Conservation (phyloP, 495 filamentous ascomycete genomes). For the Acidomyces sp. region DNA sequence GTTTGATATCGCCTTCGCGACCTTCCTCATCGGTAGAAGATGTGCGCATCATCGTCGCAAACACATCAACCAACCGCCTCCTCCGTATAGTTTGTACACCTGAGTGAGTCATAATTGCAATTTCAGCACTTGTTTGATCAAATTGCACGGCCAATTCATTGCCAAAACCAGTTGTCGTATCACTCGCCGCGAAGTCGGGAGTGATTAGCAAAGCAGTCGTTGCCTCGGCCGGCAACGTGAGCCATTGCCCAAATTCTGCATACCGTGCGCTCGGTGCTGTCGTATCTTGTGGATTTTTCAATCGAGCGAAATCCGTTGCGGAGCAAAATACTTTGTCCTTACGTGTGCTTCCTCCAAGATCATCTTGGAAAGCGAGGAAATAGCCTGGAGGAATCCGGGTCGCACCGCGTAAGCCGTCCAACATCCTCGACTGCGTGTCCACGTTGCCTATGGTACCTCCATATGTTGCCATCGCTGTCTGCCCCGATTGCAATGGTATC, state of each 20-base stretch:
- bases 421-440: slow-evolving; percentile 27
- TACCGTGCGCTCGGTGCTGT: slow-evolving; percentile 25
- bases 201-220: slow-evolving; percentile 46
- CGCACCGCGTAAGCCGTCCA: slow-evolving; percentile 16
- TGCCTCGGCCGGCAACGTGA: slow-evolving; percentile 40
- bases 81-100: slow-evolving; percentile 77
- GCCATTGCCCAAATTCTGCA: slow-evolving; percentile 60
- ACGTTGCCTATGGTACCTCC: slow-evolving; percentile 14
- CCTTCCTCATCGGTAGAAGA: slow-evolving; percentile 61
- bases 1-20: slow-evolving; percentile 62
- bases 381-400: slow-evolving; percentile 73
- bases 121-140: slow-evolving; percentile 63
- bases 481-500: slow-evolving; percentile 2
- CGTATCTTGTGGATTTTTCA: slow-evolving; percentile 43
- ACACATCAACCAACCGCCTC: slow-evolving; percentile 79
- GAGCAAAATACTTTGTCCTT: slow-evolving; percentile 64
- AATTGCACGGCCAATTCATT: slow-evolving; percentile 94
- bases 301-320: slow-evolving; percentile 70
- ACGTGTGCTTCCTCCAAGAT: slow-evolving; percentile 27
- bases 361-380: slow-evolving; percentile 34
- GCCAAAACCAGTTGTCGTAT: slow-evolving; percentile 69
- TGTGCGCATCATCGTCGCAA: slow-evolving; percentile 62
- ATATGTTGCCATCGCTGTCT: slow-evolving; percentile 13
- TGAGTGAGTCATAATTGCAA: slow-evolving; percentile 80
- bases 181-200: slow-evolving; percentile 49